Evolutionary conservation across 148 eudicot genomes (phyloP), one percentile per base, ranked within the genome.

Genomic region (Spergularia marina): DNA sequence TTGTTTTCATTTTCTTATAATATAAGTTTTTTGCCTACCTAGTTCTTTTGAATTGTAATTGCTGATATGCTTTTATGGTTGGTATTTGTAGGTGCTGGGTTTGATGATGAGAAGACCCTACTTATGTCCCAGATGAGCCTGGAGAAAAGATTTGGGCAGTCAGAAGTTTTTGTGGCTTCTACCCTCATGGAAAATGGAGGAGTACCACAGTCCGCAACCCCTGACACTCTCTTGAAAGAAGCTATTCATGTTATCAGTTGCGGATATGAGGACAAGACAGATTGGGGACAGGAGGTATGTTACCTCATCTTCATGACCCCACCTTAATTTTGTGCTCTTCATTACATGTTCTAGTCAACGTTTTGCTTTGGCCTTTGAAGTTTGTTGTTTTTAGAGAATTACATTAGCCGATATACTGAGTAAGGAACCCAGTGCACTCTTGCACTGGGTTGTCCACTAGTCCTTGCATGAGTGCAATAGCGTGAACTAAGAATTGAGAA

Each of bases 241-340:
- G 89, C 91, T 15, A 86, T 88, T 72, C 89, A 86, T 72, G 91
- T 88, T 70, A 88, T 88, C 39, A 88, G 91, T 30, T 88, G 91
- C 73, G 88, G 91, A 5, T 88, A 88, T 9, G 91, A 88, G 79
- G 91, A 88, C 74, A 84, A 88, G 80, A 40, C 87, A 9, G 91
- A 88, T 30, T 88, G 91, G 91, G 91, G 91, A 77, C 18, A 49
- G 49, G 80, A 77, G 30, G 85, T 77, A 77, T 71, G 84, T 63
- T 68, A 13, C 54, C 17, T 65, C 23, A 34, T 53, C 78, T 68
- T 61, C 15, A 16, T 44, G 51, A 41, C 13, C 25, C 12, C 0
- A 5, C 56, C 52, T 62, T 64, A 68, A n/a, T 16, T 64, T 53
- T 41, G 14, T n/a, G 56, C 66, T 23, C 49, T 57, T 17, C 69